A percentile compares a stretch with the other conserved stretches of the same genome.
phyloP scores from a whole-genome alignment of 352 stramenopile genomes.

The Phytophthora foliorum region DNA sequence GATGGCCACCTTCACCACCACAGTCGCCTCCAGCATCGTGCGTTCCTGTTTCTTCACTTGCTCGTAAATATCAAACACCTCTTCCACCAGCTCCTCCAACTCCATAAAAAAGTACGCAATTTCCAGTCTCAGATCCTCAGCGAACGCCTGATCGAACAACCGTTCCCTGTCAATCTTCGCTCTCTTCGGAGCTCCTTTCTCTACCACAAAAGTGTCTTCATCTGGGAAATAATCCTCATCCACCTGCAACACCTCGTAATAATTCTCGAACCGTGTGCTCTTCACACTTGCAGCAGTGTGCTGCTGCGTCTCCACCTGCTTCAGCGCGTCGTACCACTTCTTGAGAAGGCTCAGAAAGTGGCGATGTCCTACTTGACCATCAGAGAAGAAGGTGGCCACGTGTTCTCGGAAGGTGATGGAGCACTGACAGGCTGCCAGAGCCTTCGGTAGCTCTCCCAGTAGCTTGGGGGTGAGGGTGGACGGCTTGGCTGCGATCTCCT shows the following conservation, averaged over 20 bases:
- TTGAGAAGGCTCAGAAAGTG: slow-evolving; percentile 8
- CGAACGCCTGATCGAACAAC: slow-evolving; percentile 36
- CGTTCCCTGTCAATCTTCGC: slow-evolving; percentile 7
- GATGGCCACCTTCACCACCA: slow-evolving; percentile 40
- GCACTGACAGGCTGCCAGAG: slow-evolving; percentile 18
- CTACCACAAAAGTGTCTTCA: background rate
- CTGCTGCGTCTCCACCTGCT: background rate
- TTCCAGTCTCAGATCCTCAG: slow-evolving; percentile 37
- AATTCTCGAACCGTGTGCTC: slow-evolving; percentile 24
- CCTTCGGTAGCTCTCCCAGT: slow-evolving; percentile 14
- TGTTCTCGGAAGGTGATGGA: slow-evolving; percentile 25
- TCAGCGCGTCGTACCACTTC: background rate
- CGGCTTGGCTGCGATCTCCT: slow-evolving; percentile 11
- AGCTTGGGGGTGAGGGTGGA: slow-evolving; percentile 9
- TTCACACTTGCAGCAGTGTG: background rate
- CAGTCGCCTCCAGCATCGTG: slow-evolving; percentile 44
- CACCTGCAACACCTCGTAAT: slow-evolving; percentile 36
- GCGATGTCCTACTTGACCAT: background rate
- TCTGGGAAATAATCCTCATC: slow-evolving; percentile 31
- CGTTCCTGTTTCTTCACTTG: slow-evolving; percentile 40
- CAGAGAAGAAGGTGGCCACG: slow-evolving; percentile 16
- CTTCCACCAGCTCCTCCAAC: slow-evolving; percentile 29
- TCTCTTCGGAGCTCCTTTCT: background rate
- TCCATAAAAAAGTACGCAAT: slow-evolving; percentile 41
- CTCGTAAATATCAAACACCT: slow-evolving; percentile 26